A percentile compares a stretch with the other conserved stretches of the same genome.
Conservation (phyloP, 495 filamentous ascomycete genomes). For the Peziza echinospora region DNA sequence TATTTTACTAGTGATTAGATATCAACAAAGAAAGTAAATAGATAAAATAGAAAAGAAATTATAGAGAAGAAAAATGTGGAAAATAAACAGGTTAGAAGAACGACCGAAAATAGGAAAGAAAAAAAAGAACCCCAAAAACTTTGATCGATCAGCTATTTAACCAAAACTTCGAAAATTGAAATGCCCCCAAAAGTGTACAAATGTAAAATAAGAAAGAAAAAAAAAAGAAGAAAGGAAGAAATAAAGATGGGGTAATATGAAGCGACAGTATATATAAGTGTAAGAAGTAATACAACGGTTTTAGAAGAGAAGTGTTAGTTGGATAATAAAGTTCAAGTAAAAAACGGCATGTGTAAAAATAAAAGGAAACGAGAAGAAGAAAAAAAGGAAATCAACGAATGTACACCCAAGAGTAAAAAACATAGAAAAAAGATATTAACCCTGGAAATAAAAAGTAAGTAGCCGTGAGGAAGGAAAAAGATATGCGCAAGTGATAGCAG, state of each 20-base stretch:
- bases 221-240: background rate
- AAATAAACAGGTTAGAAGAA: too few relatives aligned
- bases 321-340: slow-evolving; percentile 3
- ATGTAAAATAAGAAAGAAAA: too few relatives aligned
- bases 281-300: background rate
- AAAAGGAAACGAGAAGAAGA: slow-evolving; percentile 1
- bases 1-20: too few relatives aligned
- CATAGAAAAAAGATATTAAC: slow-evolving; percentile 8
- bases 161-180: too few relatives aligned
- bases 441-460: background rate
- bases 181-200: too few relatives aligned
- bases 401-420: background rate
- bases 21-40: too few relatives aligned
- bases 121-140: too few relatives aligned
- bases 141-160: too few relatives aligned
- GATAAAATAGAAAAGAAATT: too few relatives aligned
- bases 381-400: too few relatives aligned
- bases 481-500: slow-evolving; percentile 10
- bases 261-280: background rate
- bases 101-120: too few relatives aligned
- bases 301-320: slow-evolving; percentile 2
- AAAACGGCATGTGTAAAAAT: slow-evolving; percentile 4
- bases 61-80: too few relatives aligned
- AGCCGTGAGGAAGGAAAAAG: slow-evolving; percentile 3
- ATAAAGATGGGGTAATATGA: background rate